These are phyloP conservation scores for Pleurotus pulmonarius DNA, from an alignment of 768 basidiomycete genomes.

Conservation along the genomic window DNA sequence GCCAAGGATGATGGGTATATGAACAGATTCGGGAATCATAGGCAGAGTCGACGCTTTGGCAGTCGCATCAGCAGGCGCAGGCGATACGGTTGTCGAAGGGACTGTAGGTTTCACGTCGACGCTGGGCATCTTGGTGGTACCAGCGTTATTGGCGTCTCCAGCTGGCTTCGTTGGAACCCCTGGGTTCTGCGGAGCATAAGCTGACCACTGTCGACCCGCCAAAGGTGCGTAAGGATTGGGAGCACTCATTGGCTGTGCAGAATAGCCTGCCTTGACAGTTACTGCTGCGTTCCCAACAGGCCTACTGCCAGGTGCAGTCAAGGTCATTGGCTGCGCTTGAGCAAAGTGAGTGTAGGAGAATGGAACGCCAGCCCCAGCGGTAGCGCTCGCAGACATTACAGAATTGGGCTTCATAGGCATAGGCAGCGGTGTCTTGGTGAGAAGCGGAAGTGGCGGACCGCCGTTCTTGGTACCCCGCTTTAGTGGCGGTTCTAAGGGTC, in stretches of 20 bases:
- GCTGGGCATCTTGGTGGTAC: conserved; percentile 8
- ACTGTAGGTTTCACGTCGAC: conserved; percentile 25
- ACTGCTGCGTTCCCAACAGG: conserved; percentile 1
- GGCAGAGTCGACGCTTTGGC: conserved; percentile 11
- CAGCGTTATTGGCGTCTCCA: not conserved
- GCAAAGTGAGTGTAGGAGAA: conserved; percentile 10
- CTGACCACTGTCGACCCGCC: conserved; percentile 7
- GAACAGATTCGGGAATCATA: conserved; percentile 45
- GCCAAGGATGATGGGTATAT: conserved; percentile 74
- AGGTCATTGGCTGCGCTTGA: conserved; percentile 7
- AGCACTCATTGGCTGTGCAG: conserved; percentile 7
- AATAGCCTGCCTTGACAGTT: conserved; percentile 8
- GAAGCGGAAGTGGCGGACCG: conserved; percentile 59
- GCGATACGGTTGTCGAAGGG: conserved; percentile 12
- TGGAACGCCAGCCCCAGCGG: conserved; percentile 14
- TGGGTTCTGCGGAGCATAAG: conserved; percentile 9
- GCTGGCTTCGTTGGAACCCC: conserved; percentile 1
- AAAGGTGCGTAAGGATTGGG: conserved; percentile 14
- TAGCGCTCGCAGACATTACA: conserved; percentile 16
- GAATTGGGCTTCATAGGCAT: conserved; percentile 33
- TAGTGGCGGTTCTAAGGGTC: conserved; percentile 56
- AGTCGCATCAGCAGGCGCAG: conserved; percentile 12
- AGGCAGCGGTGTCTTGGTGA: conserved; percentile 61
- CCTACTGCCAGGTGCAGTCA: conserved; percentile 2
- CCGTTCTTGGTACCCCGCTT: conserved; percentile 69